Evolutionary conservation across 345 rosid genomes (phyloP).

Genomic region (Aquilaria sinensis): DNA sequence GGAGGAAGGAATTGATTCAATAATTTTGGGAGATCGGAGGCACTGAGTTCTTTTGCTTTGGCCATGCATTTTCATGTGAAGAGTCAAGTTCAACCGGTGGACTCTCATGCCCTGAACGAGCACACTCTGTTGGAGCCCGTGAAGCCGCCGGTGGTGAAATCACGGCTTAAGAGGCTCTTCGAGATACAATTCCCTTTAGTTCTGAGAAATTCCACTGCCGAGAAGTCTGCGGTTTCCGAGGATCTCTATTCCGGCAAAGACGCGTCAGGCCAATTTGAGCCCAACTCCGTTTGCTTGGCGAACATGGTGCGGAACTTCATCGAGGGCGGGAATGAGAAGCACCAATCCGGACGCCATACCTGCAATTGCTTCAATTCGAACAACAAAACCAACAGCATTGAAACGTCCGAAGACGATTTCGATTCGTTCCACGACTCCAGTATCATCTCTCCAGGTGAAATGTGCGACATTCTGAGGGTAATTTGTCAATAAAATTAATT

Average conservation of each 20-base stretch:
- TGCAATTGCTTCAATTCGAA: constrained; percentile 43
- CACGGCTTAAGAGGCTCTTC: constrained; percentile 75
- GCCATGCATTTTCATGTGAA: constrained; percentile 52
- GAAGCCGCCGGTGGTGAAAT: constrained; percentile 53
- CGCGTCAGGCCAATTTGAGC: constrained; percentile 26
- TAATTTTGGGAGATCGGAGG: neutral
- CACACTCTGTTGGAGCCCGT: constrained; percentile 30
- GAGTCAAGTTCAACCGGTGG: constrained; percentile 60
- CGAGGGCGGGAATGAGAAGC: constrained; percentile 36
- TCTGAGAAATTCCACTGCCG: constrained; percentile 34
- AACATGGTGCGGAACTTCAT: constrained; percentile 45
- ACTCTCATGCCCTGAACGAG: constrained; percentile 33
- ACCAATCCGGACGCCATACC: constrained; percentile 16
- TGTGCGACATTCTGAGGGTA: constrained; percentile 58
- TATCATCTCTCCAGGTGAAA: constrained; percentile 31
- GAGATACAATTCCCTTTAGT: constrained; percentile 60
- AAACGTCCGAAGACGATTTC: constrained; percentile 47
- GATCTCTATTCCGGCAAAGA: constrained; percentile 31
- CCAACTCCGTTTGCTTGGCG: constrained; percentile 34
- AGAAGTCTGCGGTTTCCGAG: constrained; percentile 26
- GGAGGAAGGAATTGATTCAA: constrained; percentile 7
- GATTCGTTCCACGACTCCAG: constrained; percentile 32
- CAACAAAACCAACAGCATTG: constrained; percentile 29
- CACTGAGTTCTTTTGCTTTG: constrained; percentile 5
- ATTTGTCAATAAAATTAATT: too few relatives aligned